These are phyloP conservation scores for Entomortierella chlamydospora DNA, from an alignment of 192 early-diverging fungal species.

Conservation along the genomic window DNA sequence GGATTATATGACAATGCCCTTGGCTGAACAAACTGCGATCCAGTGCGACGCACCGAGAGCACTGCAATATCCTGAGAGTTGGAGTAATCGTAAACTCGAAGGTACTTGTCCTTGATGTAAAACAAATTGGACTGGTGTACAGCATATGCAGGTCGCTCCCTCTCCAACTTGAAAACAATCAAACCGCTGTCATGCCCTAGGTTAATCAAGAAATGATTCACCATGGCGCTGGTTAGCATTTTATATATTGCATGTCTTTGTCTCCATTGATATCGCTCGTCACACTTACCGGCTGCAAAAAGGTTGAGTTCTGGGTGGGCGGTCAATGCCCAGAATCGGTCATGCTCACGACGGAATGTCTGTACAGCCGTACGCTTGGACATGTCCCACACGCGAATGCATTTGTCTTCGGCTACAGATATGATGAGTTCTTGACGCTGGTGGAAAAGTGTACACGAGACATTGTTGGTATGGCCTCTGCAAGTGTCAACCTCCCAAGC, in stretches of 20 bases:
- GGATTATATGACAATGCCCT: conserved; percentile 94
- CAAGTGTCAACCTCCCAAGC: conserved; percentile 99
- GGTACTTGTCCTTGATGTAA: conserved; percentile 89
- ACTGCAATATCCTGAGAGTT: conserved; percentile 81
- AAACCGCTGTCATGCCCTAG: conserved; percentile 96
- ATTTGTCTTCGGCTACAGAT: conserved; percentile 95
- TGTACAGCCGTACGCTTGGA: conserved; percentile 92
- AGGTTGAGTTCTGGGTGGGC: conserved; percentile 98
- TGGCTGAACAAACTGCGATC: conserved; percentile 79
- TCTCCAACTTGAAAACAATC: conserved; percentile 98
- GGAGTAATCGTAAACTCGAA: conserved; percentile 86
- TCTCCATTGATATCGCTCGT: no score
- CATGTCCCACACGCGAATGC: conserved; percentile 99
- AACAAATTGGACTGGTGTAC: conserved; percentile 87
- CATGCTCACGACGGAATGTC: conserved; percentile 97
- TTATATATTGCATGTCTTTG: no score
- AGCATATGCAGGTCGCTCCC: conserved; percentile 93
- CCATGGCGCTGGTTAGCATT: no score
- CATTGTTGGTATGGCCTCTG: conserved; percentile 98
- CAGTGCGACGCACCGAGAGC: conserved; percentile 79
- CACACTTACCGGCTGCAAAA: conserved; percentile 73
- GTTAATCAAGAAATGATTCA: background rate
- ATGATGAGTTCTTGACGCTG: conserved; percentile 96
- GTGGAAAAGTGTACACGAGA: conserved; percentile 94
- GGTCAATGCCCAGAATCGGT: conserved; percentile 94